Base-by-base conservation (phyloP, 306 rosid species). In the Betula pendula region DNA sequence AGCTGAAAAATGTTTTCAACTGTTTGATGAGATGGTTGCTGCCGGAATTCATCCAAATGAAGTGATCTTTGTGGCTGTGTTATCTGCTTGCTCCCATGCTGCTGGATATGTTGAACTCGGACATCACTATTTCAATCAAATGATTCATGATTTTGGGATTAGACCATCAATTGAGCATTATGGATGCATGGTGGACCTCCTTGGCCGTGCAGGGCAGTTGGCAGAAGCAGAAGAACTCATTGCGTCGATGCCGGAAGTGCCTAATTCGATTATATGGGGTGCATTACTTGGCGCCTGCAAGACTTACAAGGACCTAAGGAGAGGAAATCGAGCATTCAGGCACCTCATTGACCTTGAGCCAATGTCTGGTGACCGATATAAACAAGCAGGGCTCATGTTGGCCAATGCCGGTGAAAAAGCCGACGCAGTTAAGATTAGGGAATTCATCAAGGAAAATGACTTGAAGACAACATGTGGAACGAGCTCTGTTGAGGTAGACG, bases 131-230 rank as follows among this genome's bases (percentile, higher is more conserved):
- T 85, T 85, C 66, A 5, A 75, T 3, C 49, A 75, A 77, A 88
- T 85, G 86, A 77, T 80, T 22, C 31, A 16, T 67, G 81, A 83
- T 22, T 83, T 81, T 20, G 71, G 86, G 69, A 74, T 85, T n/a
- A 74, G 47, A 19, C 87, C 89, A 33, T 78, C 84, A 1, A 77
- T 79, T 29, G 86, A 88, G 50, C 91, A 88, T 52, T 88, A 83
- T 62, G 91, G 89, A 43, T 85, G 89, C 80, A 83, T 88, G 89
- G 87, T 85, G 8, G 88, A 88, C 77, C 81, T 88, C 44, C 89
- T 85, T 5, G 84, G 89, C 44, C 85, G 89, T 44, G 86, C 89
- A 0, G 86, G 89, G 59, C n/a, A 62, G 66, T 40, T 85, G 53
- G 72, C 56, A 6, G 87, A 85, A 60, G 89, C 83, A 1, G 83